Conservation (phyloP, 768 basidiomycete species). For the Agrocybe chaxingu region DNA sequence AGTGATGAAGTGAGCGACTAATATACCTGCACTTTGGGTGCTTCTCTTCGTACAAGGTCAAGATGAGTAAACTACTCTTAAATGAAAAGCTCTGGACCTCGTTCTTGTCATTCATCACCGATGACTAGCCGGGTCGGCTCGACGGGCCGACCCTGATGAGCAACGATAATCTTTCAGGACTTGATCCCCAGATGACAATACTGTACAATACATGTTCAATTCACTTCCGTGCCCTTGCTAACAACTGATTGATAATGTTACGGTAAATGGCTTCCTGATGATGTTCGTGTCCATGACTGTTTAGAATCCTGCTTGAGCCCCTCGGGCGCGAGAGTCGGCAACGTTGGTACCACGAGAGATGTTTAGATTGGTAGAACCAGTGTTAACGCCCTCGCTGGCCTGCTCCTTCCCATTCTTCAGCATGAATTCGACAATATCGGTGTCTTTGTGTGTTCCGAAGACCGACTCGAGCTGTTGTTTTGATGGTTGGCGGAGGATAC, state of each 20-base stretch:
- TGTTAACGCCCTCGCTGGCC: constrained; percentile 40
- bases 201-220: constrained; percentile 1
- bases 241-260: background rate
- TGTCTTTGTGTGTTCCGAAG: constrained; percentile 65
- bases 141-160: no score
- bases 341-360: constrained; percentile 26
- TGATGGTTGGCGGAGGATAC: constrained; percentile 70
- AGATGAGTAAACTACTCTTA: no score
- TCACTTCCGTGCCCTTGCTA: background rate
- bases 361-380: constrained; percentile 17
- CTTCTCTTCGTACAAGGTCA: no score
- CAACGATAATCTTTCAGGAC: background rate
- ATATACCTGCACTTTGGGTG: no score
- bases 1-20: no score
- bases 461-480: constrained; percentile 77
- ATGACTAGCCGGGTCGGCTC: no score
- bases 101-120: no score
- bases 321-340: constrained; percentile 39
- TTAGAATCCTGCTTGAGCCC: constrained; percentile 12
- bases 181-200: background rate
- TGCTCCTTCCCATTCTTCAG: constrained; percentile 65
- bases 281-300: background rate
- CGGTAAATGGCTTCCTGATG: background rate
- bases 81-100: no score
- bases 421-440: constrained; percentile 57